phyloP scores from a whole-genome alignment of 2,329 filamentous ascomycete genomes.

The Arthrobotrys entomopaga region DNA sequence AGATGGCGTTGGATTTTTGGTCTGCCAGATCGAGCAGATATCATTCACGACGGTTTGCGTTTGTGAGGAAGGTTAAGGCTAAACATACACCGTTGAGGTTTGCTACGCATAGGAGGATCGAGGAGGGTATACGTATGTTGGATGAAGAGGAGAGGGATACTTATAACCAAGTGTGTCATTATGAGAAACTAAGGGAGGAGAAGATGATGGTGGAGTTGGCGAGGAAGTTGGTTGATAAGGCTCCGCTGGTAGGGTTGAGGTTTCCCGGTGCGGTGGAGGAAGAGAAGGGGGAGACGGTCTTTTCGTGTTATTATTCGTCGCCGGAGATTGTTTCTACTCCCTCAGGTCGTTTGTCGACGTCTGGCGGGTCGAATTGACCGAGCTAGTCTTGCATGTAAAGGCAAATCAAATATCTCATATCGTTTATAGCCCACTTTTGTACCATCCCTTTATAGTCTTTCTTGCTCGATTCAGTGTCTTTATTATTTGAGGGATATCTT shows the following conservation, averaged over 20 bases:
- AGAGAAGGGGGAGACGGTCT: not conserved
- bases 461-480: too few species aligned
- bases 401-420: too few species aligned
- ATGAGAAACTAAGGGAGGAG: constrained; percentile 56
- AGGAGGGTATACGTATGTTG: constrained; percentile 55
- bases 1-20: constrained; percentile 65
- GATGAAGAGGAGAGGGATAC: constrained; percentile 62
- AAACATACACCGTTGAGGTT: constrained; percentile 63
- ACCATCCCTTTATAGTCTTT: too few species aligned
- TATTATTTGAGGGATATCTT: too few species aligned
- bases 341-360: not conserved
- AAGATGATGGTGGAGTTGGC: not conserved
- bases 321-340: not conserved
- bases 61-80: constrained; percentile 63
- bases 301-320: constrained; percentile 1
- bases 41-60: constrained; percentile 62
- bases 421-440: too few species aligned
- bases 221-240: not conserved
- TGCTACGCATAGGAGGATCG: constrained; percentile 61
- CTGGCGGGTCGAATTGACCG: not conserved
- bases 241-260: not conserved
- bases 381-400: too few species aligned
- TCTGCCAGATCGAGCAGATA: constrained; percentile 61
- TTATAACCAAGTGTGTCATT: constrained; percentile 61
- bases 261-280: not conserved